Conservation (phyloP, 1,284 basidiomycete genomes). For the Pisolithus thermaeus region DNA sequence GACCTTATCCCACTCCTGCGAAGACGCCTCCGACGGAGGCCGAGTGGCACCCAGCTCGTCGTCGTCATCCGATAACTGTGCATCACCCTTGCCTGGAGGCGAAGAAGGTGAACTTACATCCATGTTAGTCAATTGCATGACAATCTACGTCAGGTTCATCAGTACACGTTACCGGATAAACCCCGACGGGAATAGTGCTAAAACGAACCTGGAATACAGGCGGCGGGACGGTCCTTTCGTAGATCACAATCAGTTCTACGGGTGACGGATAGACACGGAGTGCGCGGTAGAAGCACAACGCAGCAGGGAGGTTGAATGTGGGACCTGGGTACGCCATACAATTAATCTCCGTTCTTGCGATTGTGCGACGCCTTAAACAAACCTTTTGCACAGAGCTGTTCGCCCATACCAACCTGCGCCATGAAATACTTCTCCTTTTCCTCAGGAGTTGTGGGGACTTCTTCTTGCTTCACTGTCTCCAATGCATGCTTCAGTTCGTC, state of each 20-base stretch:
- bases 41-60: conserved; percentile 55
- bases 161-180: neutral
- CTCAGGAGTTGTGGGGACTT: conserved; percentile 60
- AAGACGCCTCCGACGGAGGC: conserved; percentile 75
- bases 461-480: conserved; percentile 58
- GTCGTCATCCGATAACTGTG: conserved; percentile 35
- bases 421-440: conserved; percentile 89
- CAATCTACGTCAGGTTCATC: conserved; percentile 42
- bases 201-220: conserved; percentile 73
- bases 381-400: conserved; percentile 81
- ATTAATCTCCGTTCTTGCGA: neutral
- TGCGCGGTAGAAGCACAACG: conserved; percentile 89
- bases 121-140: conserved; percentile 84
- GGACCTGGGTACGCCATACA: conserved; percentile 51
- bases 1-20: conserved; percentile 81
- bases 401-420: conserved; percentile 82
- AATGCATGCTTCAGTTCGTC: conserved; percentile 58
- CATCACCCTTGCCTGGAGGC: conserved; percentile 28
- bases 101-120: conserved; percentile 30
- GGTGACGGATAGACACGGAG: conserved; percentile 93
- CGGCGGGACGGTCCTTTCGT: conserved; percentile 87
- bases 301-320: conserved; percentile 70
- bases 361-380: conserved; percentile 14
- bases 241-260: conserved; percentile 87
- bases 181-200: neutral